Evolutionary conservation across 495 filamentous ascomycete species (phyloP), one percentile per base, ranked within the genome.

Genomic region (Penicillium diatomitis): DNA sequence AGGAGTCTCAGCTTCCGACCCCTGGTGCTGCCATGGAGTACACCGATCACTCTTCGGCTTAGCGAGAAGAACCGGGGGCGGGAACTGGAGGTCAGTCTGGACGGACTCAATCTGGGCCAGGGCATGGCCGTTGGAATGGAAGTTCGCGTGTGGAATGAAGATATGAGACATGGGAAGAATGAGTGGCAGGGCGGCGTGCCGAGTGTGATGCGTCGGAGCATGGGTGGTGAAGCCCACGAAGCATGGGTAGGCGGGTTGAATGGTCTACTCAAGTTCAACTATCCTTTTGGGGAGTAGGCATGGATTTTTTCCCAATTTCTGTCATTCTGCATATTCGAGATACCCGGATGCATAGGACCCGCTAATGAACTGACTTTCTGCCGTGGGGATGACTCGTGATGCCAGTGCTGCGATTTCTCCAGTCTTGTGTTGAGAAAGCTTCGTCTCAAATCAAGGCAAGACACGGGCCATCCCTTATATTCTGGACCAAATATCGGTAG

Each of bases 221-320:
- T 66, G 10, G 78, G 79, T 3, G 68, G 68, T 6, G 83, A 86
- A 53, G 68, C 75, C 27, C 81, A 84, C 53, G 92, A 97, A 64
- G 87, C 88, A 9, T 98, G 94, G 94, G 92, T 98, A 10, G 92
- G 91, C 1, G 92, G 94, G 5, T 66, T 98, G 66, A 97, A 96
- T 67, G 87, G 87, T 42, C 62, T 97, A 56, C 70, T 98, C 58
- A 98, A 98, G 70, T 98, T 97, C 58, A 98, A 98, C 63, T 86
- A 96, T 70, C 90, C 94, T 3, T 96, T 98, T 72, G 92, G 92
- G 0, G 88, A 95, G 60, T 48, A 75, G 84, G 29, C 30, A 8
- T 2, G 12, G 10, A 32, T 3, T 5, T 5, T 28, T 6, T 48
- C 4, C 36, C 20, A 20, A 20, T 20, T 20, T 20, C 20, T 20